Evolutionary conservation across 768 basidiomycete species (phyloP), one percentile per base, ranked within the genome.

Genomic region (Leccinum barrowsii): DNA sequence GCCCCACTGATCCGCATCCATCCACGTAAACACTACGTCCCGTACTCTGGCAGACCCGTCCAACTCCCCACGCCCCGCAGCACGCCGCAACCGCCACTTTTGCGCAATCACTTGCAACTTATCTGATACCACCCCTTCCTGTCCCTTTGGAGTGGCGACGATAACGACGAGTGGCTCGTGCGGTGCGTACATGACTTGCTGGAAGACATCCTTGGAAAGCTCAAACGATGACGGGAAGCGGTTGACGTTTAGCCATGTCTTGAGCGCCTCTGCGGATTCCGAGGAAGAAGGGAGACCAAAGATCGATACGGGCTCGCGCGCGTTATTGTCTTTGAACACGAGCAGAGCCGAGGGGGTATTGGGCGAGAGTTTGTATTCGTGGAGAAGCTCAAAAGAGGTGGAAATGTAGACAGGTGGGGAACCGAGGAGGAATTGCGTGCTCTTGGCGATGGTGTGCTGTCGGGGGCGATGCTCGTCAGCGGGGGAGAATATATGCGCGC

Each of bases 11-110:
- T 84, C 85, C 2, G 78, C 82, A 67, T 99, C 92, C 84, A 97
- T 94, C 87, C 89, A 94, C 8, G 87, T 81, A 73, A 94, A 97
- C 51, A 94, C 82, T 0, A 96, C 87, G 46, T 85, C 81, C 35
- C 80, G 73, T 44, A 40, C 74, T 59, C 54, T 4, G 7, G 15
- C 17, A 17, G 24, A 49, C 44, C 11, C n/a, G 2, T 21, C 42
- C 19, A 17, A 44, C 19, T 24, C 32, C 50, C n/a, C 10, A 19
- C 47, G 15, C 12, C 30, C 50, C 2, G 47, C 50, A 10, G 47
- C 51, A 17, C 50, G 63, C 17, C 21, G 61, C 37, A 75, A 52
- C 59, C 81, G 80, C 92, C 86, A 94, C 63, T 77, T 82, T 64
- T 74, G 76, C 1, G 80, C 85, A 6, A 87, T 76, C 60, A 82